Evolutionary conservation across 2,329 filamentous ascomycete genomes (phyloP).

Genomic region (Nothomitra cinnamomea): DNA sequence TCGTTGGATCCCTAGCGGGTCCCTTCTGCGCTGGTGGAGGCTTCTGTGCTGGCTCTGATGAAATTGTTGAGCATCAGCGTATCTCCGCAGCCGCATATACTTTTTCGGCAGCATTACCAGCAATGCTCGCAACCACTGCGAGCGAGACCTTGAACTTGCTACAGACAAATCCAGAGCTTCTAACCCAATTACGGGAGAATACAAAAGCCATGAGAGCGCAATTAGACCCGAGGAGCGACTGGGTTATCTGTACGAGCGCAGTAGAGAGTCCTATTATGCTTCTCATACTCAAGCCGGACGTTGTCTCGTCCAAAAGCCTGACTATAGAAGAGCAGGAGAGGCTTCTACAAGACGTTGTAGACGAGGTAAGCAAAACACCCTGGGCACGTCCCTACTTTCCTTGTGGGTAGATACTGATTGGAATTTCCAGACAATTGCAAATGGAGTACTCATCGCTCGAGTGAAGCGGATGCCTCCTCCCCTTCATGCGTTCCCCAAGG

Average conservation of each 20-base stretch:
- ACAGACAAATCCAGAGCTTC: slow-evolving; percentile 70
- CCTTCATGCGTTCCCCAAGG: slow-evolving; percentile 43
- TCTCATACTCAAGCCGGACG: slow-evolving; percentile 66
- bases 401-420: slow-evolving; percentile 5
- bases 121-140: slow-evolving; percentile 86
- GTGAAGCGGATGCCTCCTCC: slow-evolving; percentile 55
- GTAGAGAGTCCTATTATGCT: slow-evolving; percentile 78
- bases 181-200: slow-evolving; percentile 67
- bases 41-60: slow-evolving; percentile 81
- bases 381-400: slow-evolving; percentile 11
- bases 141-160: slow-evolving; percentile 78
- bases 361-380: slow-evolving; percentile 51
- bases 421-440: slow-evolving; percentile 51
- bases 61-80: slow-evolving; percentile 91
- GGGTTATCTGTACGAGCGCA: slow-evolving; percentile 67
- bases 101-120: slow-evolving; percentile 85
- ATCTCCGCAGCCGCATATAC: slow-evolving; percentile 87
- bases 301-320: slow-evolving; percentile 53
- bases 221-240: slow-evolving; percentile 84
- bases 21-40: slow-evolving; percentile 84
- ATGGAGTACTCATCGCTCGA: slow-evolving; percentile 77
- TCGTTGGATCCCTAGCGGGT: slow-evolving; percentile 80
- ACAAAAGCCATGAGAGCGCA: slow-evolving; percentile 73
- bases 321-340: slow-evolving; percentile 63
- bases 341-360: slow-evolving; percentile 78